A percentile compares a stretch with the other conserved stretches of the same genome.
Evolutionary conservation across 116 monocot species (phyloP).

Genomic region (Phalaenopsis hybrid): DNA sequence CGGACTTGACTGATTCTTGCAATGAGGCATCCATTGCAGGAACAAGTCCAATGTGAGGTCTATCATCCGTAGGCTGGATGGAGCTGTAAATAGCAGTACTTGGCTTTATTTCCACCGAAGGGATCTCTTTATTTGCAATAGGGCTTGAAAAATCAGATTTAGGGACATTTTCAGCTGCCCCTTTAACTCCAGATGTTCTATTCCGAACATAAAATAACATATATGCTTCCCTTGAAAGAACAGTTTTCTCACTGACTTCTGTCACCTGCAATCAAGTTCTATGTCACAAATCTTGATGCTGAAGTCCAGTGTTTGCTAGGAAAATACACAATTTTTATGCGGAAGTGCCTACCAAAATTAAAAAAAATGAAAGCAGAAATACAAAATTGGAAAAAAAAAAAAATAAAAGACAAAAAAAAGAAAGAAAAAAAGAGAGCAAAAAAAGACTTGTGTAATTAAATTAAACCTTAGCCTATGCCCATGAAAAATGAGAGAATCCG

Average conservation of each 20-base stretch:
- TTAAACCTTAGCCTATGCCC: no score
- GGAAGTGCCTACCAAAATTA: no score
- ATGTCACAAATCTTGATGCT: neutral
- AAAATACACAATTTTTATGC: no score
- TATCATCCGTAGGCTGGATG: slow-evolving; percentile 9
- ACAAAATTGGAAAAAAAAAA: no score
- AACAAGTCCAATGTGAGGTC: slow-evolving; percentile 3
- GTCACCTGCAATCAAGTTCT: slow-evolving; percentile 45
- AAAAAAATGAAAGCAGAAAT: no score
- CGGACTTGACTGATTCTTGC: neutral
- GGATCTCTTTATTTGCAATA: slow-evolving; percentile 21
- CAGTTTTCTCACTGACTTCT: slow-evolving; percentile 89
- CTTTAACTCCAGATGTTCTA: slow-evolving; percentile 34
- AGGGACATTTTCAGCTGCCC: slow-evolving; percentile 12
- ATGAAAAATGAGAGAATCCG: no score
- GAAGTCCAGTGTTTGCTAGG: neutral
- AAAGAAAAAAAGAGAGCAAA: no score
- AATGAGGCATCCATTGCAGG: slow-evolving; percentile 7
- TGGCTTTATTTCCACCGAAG: slow-evolving; percentile 13
- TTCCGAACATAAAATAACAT: slow-evolving; percentile 98
- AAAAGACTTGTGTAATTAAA: no score
- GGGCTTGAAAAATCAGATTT: slow-evolving; percentile 36
- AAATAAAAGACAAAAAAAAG: no score
- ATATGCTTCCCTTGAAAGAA: slow-evolving; percentile 87
- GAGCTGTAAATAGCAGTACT: slow-evolving; percentile 6